phyloP scores from a whole-genome alignment of 176 grass and related monocot species.

The Oryza punctata region DNA sequence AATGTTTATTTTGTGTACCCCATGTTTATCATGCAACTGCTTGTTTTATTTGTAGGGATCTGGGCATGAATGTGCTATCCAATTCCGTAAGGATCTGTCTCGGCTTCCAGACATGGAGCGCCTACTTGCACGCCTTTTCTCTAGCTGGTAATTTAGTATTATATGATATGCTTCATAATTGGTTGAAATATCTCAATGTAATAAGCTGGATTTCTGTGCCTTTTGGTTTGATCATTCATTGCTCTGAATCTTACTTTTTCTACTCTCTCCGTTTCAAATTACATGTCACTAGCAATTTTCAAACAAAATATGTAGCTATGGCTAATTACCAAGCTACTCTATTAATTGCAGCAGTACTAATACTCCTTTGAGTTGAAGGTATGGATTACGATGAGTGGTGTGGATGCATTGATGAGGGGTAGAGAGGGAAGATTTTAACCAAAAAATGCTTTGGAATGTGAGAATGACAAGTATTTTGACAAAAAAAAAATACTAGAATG shows the following conservation, averaged over 20 bases:
- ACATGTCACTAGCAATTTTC: too few species aligned
- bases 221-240: slow-evolving; percentile 27
- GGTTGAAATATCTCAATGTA: slow-evolving; percentile 10
- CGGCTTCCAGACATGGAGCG: slow-evolving; percentile 90
- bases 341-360: too few species aligned
- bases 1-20: slow-evolving; percentile 7
- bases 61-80: slow-evolving; percentile 56
- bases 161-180: slow-evolving; percentile 24
- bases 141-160: slow-evolving; percentile 69
- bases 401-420: too few species aligned
- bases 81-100: slow-evolving; percentile 77
- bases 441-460: too few species aligned
- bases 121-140: slow-evolving; percentile 82
- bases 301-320: too few species aligned
- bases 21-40: slow-evolving; percentile 16
- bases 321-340: too few species aligned
- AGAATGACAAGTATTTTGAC: too few species aligned
- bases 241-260: slow-evolving; percentile 16
- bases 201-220: slow-evolving; percentile 2
- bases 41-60: slow-evolving; percentile 52
- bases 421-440: too few species aligned
- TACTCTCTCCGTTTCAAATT: too few species aligned
- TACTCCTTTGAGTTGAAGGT: too few species aligned
- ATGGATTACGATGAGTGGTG: too few species aligned
- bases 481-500: too few species aligned